Percentiles rank a stretch among this genome's conserved stretches.
phyloP scores from a whole-genome alignment of 805 yeast species.

The Yarrowia sp. region DNA sequence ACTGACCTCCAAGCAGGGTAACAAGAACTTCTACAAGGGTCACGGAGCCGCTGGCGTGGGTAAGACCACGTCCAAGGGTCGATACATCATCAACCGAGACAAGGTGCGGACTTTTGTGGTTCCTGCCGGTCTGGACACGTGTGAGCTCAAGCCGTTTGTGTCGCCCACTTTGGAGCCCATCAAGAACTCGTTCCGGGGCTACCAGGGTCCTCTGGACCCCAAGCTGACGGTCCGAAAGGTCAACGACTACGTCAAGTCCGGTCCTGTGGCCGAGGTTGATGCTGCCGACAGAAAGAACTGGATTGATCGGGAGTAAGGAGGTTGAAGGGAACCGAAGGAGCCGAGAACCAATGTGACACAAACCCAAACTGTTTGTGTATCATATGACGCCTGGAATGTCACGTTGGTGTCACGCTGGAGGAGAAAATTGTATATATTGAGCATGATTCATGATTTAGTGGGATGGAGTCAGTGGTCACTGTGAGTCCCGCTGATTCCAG shows the following conservation, averaged over 20 bases:
- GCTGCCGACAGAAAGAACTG: slow-evolving; percentile 30
- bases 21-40: slow-evolving; percentile 92
- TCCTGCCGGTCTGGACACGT: slow-evolving; percentile 48
- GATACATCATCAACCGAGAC: slow-evolving; percentile 72
- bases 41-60: slow-evolving; percentile 95
- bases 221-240: slow-evolving; percentile 67
- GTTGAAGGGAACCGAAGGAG: too few species aligned
- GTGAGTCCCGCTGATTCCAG: too few species aligned
- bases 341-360: neutral
- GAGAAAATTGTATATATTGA: slow-evolving; percentile 9
- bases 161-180: slow-evolving; percentile 70
- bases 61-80: slow-evolving; percentile 65
- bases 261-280: slow-evolving; percentile 42
- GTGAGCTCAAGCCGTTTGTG: slow-evolving; percentile 68
- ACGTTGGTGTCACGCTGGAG: too few species aligned
- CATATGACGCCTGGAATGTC: too few species aligned
- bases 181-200: slow-evolving; percentile 66
- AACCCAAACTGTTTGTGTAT: too few species aligned
- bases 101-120: slow-evolving; percentile 89
- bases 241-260: slow-evolving; percentile 71
- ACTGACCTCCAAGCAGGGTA: slow-evolving; percentile 88
- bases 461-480: too few species aligned
- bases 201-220: slow-evolving; percentile 71
- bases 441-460: neutral
- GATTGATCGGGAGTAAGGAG: slow-evolving; percentile 32